Evolutionary conservation across 2,329 filamentous ascomycete species (phyloP).

Genomic region (Monilinia fructicola): DNA sequence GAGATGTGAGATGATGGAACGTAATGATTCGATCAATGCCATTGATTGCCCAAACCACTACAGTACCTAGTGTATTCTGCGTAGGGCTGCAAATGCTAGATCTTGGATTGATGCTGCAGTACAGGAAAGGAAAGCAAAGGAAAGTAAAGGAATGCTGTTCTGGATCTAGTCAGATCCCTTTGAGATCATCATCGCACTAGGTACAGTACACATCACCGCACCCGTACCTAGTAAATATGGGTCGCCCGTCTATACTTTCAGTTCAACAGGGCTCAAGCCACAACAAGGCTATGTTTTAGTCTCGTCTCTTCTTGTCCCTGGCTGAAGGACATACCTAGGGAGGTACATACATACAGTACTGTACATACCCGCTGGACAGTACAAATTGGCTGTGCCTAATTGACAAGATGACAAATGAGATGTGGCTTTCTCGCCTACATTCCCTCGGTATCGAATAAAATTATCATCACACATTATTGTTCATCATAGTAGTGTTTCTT

Average conservation of each 20-base stretch:
- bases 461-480: slow-evolving; percentile 23
- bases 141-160: not conserved
- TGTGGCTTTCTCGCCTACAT: slow-evolving; percentile 30
- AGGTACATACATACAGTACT: too few species aligned
- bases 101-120: not conserved
- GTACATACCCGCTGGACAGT: not conserved
- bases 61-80: too few species aligned
- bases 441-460: slow-evolving; percentile 33
- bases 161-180: slow-evolving; percentile 4
- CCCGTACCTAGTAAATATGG: slow-evolving; percentile 1
- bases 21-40: not conserved
- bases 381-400: slow-evolving; percentile 18
- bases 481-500: slow-evolving; percentile 14
- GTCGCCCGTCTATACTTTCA: slow-evolving; percentile 22
- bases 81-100: slow-evolving; percentile 16
- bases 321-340: too few species aligned
- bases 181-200: not conserved
- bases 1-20: slow-evolving; percentile 2
- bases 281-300: slow-evolving; percentile 31
- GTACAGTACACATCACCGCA: not conserved
- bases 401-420: slow-evolving; percentile 30
- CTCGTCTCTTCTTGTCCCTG: not conserved
- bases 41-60: slow-evolving; percentile 8
- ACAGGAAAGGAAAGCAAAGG: too few species aligned
- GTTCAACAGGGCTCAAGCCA: slow-evolving; percentile 31